Conservation (phyloP, 495 filamentous ascomycete species). For the Parachaetomium inaequale region DNA sequence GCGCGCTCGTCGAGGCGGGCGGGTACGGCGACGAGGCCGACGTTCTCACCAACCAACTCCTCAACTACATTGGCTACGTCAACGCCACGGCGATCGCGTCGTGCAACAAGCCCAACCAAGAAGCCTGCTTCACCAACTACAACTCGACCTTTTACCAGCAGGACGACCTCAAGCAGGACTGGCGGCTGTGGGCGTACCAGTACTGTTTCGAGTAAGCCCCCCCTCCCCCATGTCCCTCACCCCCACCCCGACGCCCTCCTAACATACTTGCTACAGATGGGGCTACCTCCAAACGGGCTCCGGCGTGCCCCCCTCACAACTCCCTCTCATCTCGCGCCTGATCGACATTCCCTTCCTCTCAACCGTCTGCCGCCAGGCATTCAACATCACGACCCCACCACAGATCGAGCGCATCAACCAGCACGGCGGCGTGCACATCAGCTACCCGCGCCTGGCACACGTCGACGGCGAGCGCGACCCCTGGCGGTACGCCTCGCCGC, state of each 20-base stretch:
- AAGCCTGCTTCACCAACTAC: conserved; percentile 53
- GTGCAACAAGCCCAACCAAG: conserved; percentile 36
- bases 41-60: conserved; percentile 50
- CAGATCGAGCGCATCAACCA: conserved; percentile 60
- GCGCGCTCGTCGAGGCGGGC: conserved; percentile 48
- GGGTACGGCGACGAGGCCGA: conserved; percentile 53
- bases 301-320: conserved; percentile 52
- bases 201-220: conserved; percentile 43
- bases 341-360: conserved; percentile 54
- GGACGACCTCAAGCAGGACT: conserved; percentile 47
- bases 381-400: conserved; percentile 58
- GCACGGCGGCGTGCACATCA: conserved; percentile 63
- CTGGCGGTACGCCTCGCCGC: conserved; percentile 64
- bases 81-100: conserved; percentile 37
- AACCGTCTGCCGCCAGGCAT: conserved; percentile 54
- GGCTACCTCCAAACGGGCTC: conserved; percentile 67
- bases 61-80: conserved; percentile 65
- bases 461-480: conserved; percentile 68
- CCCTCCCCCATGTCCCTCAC: not conserved
- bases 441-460: conserved; percentile 61
- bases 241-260: not conserved
- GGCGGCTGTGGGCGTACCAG: conserved; percentile 61
- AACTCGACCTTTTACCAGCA: conserved; percentile 50
- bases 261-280: conserved; percentile 51
- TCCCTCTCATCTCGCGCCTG: conserved; percentile 62